Evolutionary conservation across 177 flowering plant genomes (phyloP), one percentile per base, ranked within the genome.

Genomic region (Vitis hybrid): DNA sequence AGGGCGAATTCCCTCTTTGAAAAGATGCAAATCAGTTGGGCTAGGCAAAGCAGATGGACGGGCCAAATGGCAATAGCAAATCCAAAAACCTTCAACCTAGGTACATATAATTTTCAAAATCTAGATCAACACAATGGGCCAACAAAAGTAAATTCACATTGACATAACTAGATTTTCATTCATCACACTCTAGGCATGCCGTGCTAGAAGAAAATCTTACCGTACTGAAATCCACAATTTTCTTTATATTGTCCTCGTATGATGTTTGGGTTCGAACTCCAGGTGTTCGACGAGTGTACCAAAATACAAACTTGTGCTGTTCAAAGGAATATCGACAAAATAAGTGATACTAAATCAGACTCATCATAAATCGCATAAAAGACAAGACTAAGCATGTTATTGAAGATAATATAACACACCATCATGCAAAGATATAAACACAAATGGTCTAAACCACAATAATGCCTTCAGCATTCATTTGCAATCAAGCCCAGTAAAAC

Each of bases 11-110:
- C 97, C 97, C 68, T 92, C 97, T 80, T 93, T 95, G 82, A 95
- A 95, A 75, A 95, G 88, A 85, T 95, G 99, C 91, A 95, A 80
- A 82, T 95, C 99, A 66, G 98, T 95, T 24, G 98, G 97, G 72
- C 81, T 86, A 20, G 98, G 99, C 83, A 95, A 84, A 70, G 90
- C 62, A 73, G 95, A 86, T 66, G 98, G 90, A 20, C 95, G 97
- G 56, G 92, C 96, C 73, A 95, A 81, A 83, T 94, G 99, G 76
- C 98, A 95, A 68, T 95, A 95, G 80, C 92, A 87, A 24, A 90
- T 83, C 99, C 98, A 95, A 78, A 95, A 93, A 6, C 79, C 87
- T 83, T 95, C 99, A 79, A 92, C 98, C 98, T 95, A 67, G 19
- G 71, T 55, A 66, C 15, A 72, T 2, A 70, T 17, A 17, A 57